Evolutionary conservation across 164 flowering plant species (phyloP).

Genomic region (Vitis amurensis): DNA sequence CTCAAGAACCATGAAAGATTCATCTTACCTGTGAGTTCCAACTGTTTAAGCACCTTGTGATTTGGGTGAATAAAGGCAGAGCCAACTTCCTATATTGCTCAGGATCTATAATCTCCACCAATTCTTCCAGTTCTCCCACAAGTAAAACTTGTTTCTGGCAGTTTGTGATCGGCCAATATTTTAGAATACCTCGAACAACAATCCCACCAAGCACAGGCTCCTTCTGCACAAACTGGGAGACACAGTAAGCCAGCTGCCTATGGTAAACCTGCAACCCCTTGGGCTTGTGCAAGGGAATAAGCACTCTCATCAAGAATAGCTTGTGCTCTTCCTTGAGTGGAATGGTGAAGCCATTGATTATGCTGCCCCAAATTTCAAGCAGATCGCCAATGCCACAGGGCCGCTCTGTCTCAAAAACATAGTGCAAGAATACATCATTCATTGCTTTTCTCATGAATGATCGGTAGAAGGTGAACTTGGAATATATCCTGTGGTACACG

Average conservation of each 20-base stretch:
- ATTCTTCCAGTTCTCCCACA: slow-evolving; percentile 71
- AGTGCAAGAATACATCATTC: slow-evolving; percentile 59
- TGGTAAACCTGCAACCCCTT: slow-evolving; percentile 60
- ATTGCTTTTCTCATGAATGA: slow-evolving; percentile 74
- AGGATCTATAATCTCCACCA: slow-evolving; percentile 58
- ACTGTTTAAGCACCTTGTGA: slow-evolving; percentile 61
- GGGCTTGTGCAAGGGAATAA: slow-evolving; percentile 71
- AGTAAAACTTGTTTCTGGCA: slow-evolving; percentile 68
- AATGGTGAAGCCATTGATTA: slow-evolving; percentile 72
- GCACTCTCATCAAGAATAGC: slow-evolving; percentile 61
- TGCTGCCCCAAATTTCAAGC: slow-evolving; percentile 80
- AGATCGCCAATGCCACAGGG: slow-evolving; percentile 67
- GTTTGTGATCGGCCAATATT: slow-evolving; percentile 71
- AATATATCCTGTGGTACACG: slow-evolving; percentile 63
- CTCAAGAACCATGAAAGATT: neutral
- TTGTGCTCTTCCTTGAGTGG: slow-evolving; percentile 83
- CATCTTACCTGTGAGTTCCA: slow-evolving; percentile 63
- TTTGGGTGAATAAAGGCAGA: slow-evolving; percentile 50
- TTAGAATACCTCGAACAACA: slow-evolving; percentile 53
- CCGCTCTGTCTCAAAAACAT: slow-evolving; percentile 48
- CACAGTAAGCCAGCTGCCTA: slow-evolving; percentile 72
- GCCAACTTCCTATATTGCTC: slow-evolving; percentile 44
- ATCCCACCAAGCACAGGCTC: slow-evolving; percentile 62
- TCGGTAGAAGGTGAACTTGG: slow-evolving; percentile 53
- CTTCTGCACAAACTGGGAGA: slow-evolving; percentile 74